These are phyloP conservation scores for Pythium plurisporium DNA, from an alignment of 352 stramenopile species.

Conservation along the genomic window DNA sequence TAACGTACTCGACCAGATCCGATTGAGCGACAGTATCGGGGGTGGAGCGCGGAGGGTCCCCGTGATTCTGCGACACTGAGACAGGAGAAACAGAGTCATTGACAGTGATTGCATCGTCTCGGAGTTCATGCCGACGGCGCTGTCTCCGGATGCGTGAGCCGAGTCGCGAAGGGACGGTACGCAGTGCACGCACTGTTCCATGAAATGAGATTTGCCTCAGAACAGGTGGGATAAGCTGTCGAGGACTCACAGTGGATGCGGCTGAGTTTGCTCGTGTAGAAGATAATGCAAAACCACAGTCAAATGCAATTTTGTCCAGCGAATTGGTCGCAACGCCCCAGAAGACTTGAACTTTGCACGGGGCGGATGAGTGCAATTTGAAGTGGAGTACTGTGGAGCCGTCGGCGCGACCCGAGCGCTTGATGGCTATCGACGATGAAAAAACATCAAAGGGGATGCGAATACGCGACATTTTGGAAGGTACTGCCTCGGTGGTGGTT, in stretches of 20 bases:
- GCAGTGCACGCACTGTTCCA: constrained; percentile 6
- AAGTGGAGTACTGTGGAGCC: constrained; percentile 4
- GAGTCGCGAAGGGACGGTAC: constrained; percentile 5
- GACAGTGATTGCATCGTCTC: not conserved
- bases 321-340: constrained; percentile 12
- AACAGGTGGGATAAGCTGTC: constrained; percentile 2
- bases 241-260: not conserved
- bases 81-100: too few relatives aligned
- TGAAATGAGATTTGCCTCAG: constrained; percentile 9
- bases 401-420: not conserved
- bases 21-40: not conserved
- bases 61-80: too few relatives aligned
- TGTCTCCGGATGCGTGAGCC: constrained; percentile 18
- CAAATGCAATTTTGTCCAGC: not conserved
- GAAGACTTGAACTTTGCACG: constrained; percentile 18
- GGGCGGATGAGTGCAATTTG: not conserved
- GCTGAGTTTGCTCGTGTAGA: not conserved
- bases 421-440: constrained; percentile 26
- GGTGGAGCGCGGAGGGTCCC: too few relatives aligned
- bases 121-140: constrained; percentile 16
- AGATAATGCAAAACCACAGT: not conserved
- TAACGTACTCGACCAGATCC: constrained; percentile 3
- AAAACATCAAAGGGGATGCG: constrained; percentile 42
- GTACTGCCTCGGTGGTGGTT: constrained; percentile 31
- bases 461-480: constrained; percentile 39